Percentiles rank a stretch among this genome's conserved stretches.
These are phyloP conservation scores for Phyllosticta citribraziliensis DNA, from an alignment of 2,329 filamentous ascomycete species.

Conservation along the genomic window DNA sequence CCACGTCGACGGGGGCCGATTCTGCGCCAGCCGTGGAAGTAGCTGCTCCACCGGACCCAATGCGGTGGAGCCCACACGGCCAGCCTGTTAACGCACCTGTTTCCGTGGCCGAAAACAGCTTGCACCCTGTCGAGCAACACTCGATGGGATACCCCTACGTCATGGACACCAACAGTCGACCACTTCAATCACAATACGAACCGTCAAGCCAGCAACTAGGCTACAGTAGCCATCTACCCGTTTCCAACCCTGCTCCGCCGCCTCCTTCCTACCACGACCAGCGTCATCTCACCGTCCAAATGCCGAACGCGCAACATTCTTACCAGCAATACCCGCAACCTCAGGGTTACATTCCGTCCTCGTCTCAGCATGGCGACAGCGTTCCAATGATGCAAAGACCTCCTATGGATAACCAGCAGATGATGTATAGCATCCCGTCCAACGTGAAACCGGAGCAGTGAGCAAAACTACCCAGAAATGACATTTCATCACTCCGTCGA, in stretches of 20 bases:
- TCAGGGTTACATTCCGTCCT: slow-evolving; percentile 13
- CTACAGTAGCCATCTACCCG: slow-evolving; percentile 23
- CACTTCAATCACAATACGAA: slow-evolving; percentile 31
- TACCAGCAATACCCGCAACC: slow-evolving; percentile 17
- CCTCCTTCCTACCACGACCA: slow-evolving; percentile 24
- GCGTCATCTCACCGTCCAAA: slow-evolving; percentile 25
- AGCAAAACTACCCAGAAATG: background rate
- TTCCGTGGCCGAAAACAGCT: slow-evolving; percentile 20
- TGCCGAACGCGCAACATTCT: slow-evolving; percentile 21
- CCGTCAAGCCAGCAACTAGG: slow-evolving; percentile 20
- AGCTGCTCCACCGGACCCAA: slow-evolving; percentile 19
- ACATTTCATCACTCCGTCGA: background rate
- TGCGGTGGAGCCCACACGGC: slow-evolving; percentile 24
- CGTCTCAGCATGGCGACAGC: slow-evolving; percentile 8
- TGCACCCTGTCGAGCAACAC: slow-evolving; percentile 11
- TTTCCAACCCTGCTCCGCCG: slow-evolving; percentile 24
- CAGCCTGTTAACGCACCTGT: slow-evolving; percentile 23
- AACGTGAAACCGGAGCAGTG: slow-evolving; percentile 31
- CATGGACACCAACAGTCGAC: slow-evolving; percentile 27
- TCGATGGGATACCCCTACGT: slow-evolving; percentile 18
- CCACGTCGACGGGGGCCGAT: slow-evolving; percentile 4
- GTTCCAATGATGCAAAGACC: slow-evolving; percentile 23
- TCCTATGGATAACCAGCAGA: slow-evolving; percentile 19
- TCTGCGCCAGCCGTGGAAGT: slow-evolving; percentile 18
- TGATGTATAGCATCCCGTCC: slow-evolving; percentile 30